Conservation (phyloP, 106 monocot species). For the Phalaenopsis equestris region DNA sequence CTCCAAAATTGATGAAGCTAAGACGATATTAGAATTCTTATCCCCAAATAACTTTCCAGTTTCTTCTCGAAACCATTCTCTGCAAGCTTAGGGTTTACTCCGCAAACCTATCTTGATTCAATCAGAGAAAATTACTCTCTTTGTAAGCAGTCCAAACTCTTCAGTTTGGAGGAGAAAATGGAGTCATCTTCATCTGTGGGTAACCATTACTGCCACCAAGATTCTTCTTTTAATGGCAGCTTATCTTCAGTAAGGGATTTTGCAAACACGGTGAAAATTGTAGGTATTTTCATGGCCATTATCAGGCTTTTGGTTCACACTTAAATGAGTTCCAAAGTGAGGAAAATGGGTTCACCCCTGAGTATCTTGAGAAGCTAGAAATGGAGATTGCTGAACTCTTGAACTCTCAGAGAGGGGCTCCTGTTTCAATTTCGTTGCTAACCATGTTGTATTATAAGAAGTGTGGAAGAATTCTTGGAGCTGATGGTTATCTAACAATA, state of each 20-base stretch:
- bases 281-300: slow-evolving; percentile 44
- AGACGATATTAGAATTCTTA: slow-evolving; percentile 16
- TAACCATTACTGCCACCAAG: slow-evolving; percentile 13
- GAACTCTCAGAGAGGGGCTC: slow-evolving; percentile 31
- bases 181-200: background rate
- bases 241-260: slow-evolving; percentile 35
- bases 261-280: slow-evolving; percentile 73
- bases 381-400: slow-evolving; percentile 66
- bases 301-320: slow-evolving; percentile 6
- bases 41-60: background rate
- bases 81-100: slow-evolving; percentile 9
- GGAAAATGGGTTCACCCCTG: slow-evolving; percentile 24
- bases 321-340: slow-evolving; percentile 25
- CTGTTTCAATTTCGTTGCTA: slow-evolving; percentile 56
- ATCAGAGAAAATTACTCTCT: background rate
- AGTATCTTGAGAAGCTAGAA: slow-evolving; percentile 57
- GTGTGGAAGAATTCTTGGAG: slow-evolving; percentile 64
- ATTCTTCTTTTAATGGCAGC: background rate
- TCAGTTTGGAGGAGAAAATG: slow-evolving; percentile 13
- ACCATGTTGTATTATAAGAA: slow-evolving; percentile 56
- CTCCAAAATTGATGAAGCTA: slow-evolving; percentile 42
- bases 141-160: slow-evolving; percentile 13
- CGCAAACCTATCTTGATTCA: slow-evolving; percentile 10
- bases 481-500: slow-evolving; percentile 75
- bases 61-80: background rate